Conservation (phyloP, 768 basidiomycete genomes). For the Amanita muscaria region DNA sequence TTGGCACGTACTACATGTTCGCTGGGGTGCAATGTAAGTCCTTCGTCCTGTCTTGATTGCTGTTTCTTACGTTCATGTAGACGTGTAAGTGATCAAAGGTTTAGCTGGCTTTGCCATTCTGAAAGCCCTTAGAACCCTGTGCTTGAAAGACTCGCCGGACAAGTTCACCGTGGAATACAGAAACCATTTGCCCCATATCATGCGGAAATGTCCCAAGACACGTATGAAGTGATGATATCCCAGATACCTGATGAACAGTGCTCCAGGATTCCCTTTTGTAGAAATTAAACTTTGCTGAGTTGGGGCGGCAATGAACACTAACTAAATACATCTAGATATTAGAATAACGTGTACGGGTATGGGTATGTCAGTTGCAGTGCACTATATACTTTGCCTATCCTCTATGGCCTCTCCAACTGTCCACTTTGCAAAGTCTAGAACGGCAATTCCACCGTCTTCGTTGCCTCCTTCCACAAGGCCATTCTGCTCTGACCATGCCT, state of each 20-base stretch:
- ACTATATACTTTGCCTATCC: background rate
- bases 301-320: too few species aligned
- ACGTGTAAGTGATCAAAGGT: slow-evolving; percentile 28
- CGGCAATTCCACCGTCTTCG: slow-evolving; percentile 30
- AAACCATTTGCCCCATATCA: slow-evolving; percentile 41
- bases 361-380: background rate
- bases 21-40: slow-evolving; percentile 42
- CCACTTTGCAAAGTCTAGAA: slow-evolving; percentile 57
- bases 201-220: slow-evolving; percentile 22
- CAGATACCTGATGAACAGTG: background rate
- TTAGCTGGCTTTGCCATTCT: background rate
- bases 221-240: slow-evolving; percentile 2
- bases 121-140: slow-evolving; percentile 36
- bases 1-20: slow-evolving; percentile 44
- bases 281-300: background rate
- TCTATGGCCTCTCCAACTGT: slow-evolving; percentile 40
- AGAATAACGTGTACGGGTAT: background rate
- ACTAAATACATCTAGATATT: too few species aligned
- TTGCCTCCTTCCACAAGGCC: slow-evolving; percentile 31
- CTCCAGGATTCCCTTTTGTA: background rate
- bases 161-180: slow-evolving; percentile 35
- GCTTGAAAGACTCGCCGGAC: slow-evolving; percentile 48
- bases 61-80: slow-evolving; percentile 16
- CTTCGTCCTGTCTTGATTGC: background rate
- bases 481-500: slow-evolving; percentile 44